phyloP scores from a whole-genome alignment of 345 rosid species.

The Sisymbrium irio region DNA sequence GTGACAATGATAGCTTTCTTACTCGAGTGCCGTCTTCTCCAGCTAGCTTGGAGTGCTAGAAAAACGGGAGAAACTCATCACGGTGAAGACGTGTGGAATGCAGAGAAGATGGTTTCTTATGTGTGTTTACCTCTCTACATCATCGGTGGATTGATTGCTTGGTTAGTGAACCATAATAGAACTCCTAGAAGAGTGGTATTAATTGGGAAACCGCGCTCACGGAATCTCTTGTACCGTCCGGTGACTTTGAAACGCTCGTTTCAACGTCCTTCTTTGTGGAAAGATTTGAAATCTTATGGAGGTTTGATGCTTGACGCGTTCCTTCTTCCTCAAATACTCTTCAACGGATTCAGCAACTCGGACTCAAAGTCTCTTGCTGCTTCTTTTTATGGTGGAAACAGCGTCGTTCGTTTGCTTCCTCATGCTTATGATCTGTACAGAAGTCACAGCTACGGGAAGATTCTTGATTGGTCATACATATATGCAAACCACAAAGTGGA shows the following conservation, averaged over 20 bases:
- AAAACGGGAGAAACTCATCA: slow-evolving; percentile 32
- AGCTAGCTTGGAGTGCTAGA: slow-evolving; percentile 70
- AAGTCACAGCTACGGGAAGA: slow-evolving; percentile 53
- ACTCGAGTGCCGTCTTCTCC: slow-evolving; percentile 75
- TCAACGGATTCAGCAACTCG: slow-evolving; percentile 58
- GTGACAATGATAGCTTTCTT: slow-evolving; percentile 85
- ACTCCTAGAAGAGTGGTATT: slow-evolving; percentile 28
- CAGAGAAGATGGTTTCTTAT: slow-evolving; percentile 63
- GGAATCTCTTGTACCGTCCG: background rate
- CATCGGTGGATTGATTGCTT: slow-evolving; percentile 61
- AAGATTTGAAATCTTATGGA: slow-evolving; percentile 62
- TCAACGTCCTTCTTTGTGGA: slow-evolving; percentile 53
- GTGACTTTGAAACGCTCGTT: slow-evolving; percentile 15
- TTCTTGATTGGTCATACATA: slow-evolving; percentile 57
- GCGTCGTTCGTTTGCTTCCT: slow-evolving; percentile 63
- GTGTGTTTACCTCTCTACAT: slow-evolving; percentile 60
- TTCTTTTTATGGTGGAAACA: slow-evolving; percentile 58
- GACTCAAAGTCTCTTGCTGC: slow-evolving; percentile 49
- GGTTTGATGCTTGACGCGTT: slow-evolving; percentile 79
- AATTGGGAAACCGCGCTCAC: slow-evolving; percentile 18
- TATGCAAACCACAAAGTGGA: slow-evolving; percentile 79
- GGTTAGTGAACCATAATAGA: slow-evolving; percentile 45
- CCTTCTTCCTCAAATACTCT: slow-evolving; percentile 77
- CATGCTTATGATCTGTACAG: slow-evolving; percentile 88
- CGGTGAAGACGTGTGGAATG: slow-evolving; percentile 44